Conservation (phyloP, 2,329 filamentous ascomycete species). For the Ramularia endophylla region DNA sequence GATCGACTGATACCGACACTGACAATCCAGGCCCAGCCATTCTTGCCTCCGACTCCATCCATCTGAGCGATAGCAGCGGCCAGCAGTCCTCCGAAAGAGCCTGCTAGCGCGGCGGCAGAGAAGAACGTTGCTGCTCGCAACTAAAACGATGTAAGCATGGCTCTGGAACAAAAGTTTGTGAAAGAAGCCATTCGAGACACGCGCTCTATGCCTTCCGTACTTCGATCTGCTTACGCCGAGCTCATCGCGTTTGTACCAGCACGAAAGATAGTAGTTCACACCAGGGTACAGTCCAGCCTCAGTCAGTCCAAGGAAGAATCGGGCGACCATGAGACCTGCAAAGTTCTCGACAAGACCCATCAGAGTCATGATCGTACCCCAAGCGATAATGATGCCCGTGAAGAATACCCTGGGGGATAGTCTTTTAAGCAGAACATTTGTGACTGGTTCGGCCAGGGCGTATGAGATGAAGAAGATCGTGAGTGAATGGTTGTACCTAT, state of each 20-base stretch:
- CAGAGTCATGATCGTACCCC: conserved; percentile 45
- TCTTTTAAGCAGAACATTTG: conserved; percentile 72
- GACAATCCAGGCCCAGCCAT: conserved; percentile 27
- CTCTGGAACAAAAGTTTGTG: no score
- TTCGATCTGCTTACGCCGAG: conserved; percentile 55
- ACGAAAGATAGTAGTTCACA: conserved; percentile 73
- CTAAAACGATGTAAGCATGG: not conserved
- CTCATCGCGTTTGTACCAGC: conserved; percentile 76
- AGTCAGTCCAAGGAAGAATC: conserved; percentile 29
- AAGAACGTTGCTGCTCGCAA: conserved; percentile 79
- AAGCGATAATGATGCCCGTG: conserved; percentile 69
- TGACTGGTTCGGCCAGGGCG: conserved; percentile 68
- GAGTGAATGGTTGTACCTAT: conserved; percentile 67
- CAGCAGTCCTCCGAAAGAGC: conserved; percentile 69
- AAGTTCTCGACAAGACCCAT: conserved; percentile 25
- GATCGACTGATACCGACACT: no score
- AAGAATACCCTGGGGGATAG: conserved; percentile 66
- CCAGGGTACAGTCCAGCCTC: conserved; percentile 53
- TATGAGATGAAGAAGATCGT: conserved; percentile 88
- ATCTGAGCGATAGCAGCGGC: conserved; percentile 67
- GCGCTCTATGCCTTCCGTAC: not conserved
- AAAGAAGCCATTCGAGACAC: no score
- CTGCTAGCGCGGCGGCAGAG: conserved; percentile 71
- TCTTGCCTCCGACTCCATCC: conserved; percentile 53
- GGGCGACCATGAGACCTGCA: conserved; percentile 23